Evolutionary conservation across 805 yeast genomes (phyloP).

Genomic region (Wickerhamomyces canadensis): DNA sequence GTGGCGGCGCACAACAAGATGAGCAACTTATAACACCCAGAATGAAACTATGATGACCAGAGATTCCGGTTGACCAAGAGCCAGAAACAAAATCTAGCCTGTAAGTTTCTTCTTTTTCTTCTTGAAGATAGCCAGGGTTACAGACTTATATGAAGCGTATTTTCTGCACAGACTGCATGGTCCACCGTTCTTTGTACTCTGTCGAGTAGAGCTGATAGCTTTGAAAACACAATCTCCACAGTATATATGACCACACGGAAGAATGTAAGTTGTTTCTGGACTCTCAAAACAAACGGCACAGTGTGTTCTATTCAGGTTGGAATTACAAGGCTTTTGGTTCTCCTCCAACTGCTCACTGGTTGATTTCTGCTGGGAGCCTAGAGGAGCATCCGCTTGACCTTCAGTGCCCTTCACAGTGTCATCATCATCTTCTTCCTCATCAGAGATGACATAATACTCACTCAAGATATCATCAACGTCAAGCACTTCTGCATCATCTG

Average conservation of each 20-base stretch:
- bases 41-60: too few relatives aligned
- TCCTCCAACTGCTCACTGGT: constrained; percentile 29
- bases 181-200: constrained; percentile 26
- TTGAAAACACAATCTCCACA: constrained; percentile 49
- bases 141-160: constrained; percentile 27
- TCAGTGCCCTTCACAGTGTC: constrained; percentile 10
- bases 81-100: too few relatives aligned
- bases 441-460: constrained; percentile 17
- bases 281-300: constrained; percentile 57
- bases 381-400: constrained; percentile 5
- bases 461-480: constrained; percentile 12
- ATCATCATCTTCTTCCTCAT: constrained; percentile 16
- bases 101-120: constrained; percentile 19
- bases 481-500: constrained; percentile 4
- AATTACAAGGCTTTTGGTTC: constrained; percentile 7
- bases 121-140: constrained; percentile 27
- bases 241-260: constrained; percentile 55
- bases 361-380: constrained; percentile 20
- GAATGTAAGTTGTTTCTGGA: constrained; percentile 40
- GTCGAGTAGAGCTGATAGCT: constrained; percentile 32
- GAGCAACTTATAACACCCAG: too few relatives aligned
- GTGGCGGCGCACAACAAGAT: too few relatives aligned
- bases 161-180: constrained; percentile 39
- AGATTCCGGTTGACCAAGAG: too few relatives aligned
- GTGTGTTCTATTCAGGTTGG: constrained; percentile 14